Percentiles rank a stretch among this genome's conserved stretches.
phyloP scores from a whole-genome alignment of 2,329 filamentous ascomycete species.

The Ophiocordyceps camponoti-floridani region DNA sequence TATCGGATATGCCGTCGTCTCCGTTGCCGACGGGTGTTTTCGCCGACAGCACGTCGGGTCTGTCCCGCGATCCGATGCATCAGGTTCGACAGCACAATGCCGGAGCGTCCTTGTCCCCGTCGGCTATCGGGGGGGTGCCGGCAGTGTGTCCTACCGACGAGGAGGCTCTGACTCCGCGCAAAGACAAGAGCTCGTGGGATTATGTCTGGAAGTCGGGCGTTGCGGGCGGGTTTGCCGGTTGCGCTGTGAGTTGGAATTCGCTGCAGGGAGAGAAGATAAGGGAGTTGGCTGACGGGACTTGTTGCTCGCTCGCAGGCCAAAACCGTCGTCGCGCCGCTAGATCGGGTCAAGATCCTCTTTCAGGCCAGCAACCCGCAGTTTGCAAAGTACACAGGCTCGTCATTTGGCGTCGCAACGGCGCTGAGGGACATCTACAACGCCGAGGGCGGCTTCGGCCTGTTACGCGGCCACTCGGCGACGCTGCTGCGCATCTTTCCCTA shows the following conservation, averaged over 20 bases:
- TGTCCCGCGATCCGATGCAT: conserved; percentile 17
- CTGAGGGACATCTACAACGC: conserved; percentile 66
- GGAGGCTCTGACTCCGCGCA: conserved; percentile 23
- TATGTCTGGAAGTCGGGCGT: conserved; percentile 72
- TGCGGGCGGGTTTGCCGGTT: conserved; percentile 80
- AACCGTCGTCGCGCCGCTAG: conserved; percentile 85
- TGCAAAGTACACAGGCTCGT: conserved; percentile 78
- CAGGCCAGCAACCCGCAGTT: conserved; percentile 91
- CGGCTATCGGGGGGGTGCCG: conserved; percentile 12
- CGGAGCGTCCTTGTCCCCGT: neutral
- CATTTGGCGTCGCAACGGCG: conserved; percentile 66
- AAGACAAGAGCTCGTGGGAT: conserved; percentile 49
- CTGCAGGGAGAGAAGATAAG: neutral
- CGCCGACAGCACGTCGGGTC: conserved; percentile 39
- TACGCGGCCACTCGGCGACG: conserved; percentile 87
- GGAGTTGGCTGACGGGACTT: neutral
- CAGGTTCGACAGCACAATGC: conserved; percentile 11
- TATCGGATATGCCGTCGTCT: conserved; percentile 21
- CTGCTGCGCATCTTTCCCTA: conserved; percentile 92
- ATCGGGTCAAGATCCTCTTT: conserved; percentile 97
- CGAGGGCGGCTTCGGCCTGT: conserved; percentile 63
- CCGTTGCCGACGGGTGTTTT: conserved; percentile 32
- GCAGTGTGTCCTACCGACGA: conserved; percentile 32
- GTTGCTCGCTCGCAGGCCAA: conserved; percentile 52
- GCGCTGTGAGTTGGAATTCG: conserved; percentile 48